A percentile compares a stretch with the other conserved stretches of the same genome.
These are phyloP conservation scores for Xylariales sp. DNA, from an alignment of 2,329 filamentous ascomycete genomes.

Conservation along the genomic window DNA sequence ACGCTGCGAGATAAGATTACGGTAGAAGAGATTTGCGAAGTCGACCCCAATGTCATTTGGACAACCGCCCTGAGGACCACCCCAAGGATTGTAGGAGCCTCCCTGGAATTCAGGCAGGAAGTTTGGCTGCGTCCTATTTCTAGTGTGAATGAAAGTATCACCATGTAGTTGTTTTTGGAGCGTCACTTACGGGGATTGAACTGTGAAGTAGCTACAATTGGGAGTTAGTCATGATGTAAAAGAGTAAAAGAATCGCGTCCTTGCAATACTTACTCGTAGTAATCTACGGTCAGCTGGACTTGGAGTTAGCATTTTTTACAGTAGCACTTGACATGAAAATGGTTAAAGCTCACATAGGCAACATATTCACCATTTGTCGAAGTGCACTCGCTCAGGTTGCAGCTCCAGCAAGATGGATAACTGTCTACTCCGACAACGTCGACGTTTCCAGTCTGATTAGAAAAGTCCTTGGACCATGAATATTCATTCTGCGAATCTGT, in stretches of 20 bases:
- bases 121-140: constrained; percentile 36
- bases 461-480: constrained; percentile 59
- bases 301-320: no score
- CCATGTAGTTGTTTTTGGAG: background rate
- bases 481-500: constrained; percentile 25
- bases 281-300: constrained; percentile 14
- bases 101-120: constrained; percentile 59
- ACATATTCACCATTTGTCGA: constrained; percentile 56
- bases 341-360: constrained; percentile 40
- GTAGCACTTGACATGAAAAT: no score
- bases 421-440: constrained; percentile 48
- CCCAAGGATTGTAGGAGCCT: constrained; percentile 59
- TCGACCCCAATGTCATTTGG: constrained; percentile 49
- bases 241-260: background rate
- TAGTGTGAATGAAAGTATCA: background rate
- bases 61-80: constrained; percentile 52
- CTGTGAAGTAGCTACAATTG: constrained; percentile 19
- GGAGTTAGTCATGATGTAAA: no score
- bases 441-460: constrained; percentile 50
- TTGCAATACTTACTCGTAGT: constrained; percentile 15
- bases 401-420: constrained; percentile 58
- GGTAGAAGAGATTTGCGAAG: constrained; percentile 61
- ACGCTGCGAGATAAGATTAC: constrained; percentile 55
- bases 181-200: constrained; percentile 23
- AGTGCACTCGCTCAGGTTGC: constrained; percentile 56